A percentile compares a stretch with the other conserved stretches of the same genome.
Evolutionary conservation across 176 grass and related monocot genomes (phyloP).

Genomic region (Tillandsia fasciculata): DNA sequence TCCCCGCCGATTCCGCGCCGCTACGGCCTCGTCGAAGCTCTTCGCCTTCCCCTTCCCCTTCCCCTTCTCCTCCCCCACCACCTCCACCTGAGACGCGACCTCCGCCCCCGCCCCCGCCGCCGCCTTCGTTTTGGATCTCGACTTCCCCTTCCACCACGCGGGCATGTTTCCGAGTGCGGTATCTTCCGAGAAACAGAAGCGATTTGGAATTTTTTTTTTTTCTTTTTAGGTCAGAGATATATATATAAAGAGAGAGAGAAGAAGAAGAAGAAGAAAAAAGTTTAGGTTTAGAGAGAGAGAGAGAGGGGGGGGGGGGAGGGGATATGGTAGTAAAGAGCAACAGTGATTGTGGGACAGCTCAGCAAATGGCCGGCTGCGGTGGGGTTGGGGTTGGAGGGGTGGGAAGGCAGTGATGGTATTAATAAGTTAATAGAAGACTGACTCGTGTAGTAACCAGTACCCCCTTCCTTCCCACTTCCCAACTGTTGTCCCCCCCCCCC

Average conservation of each 20-base stretch:
- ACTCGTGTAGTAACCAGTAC: no score
- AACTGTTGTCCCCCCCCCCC: no score
- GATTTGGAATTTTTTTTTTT: background rate
- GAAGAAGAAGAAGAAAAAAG: no score
- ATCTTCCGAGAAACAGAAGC: background rate
- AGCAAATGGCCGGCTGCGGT: background rate
- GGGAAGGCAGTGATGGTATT: no score
- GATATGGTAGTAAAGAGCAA: background rate
- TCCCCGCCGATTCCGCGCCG: constrained; percentile 20
- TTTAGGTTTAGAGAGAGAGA: background rate
- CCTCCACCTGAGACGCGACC: background rate
- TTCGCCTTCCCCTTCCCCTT: constrained; percentile 23
- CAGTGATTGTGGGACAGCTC: background rate
- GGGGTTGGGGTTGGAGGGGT: background rate
- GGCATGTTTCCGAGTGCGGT: constrained; percentile 7
- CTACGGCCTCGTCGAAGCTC: constrained; percentile 56
- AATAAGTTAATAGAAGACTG: no score
- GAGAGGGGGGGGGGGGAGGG: background rate
- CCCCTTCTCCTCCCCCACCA: background rate
- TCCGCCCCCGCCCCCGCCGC: background rate
- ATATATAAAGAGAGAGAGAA: no score
- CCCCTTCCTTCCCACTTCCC: no score
- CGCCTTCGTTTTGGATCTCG: constrained; percentile 34
- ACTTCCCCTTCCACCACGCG: constrained; percentile 27
- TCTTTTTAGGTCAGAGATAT: no score